phyloP scores from a whole-genome alignment of 768 basidiomycete species.

The Brasilioporus rufonigricans region DNA sequence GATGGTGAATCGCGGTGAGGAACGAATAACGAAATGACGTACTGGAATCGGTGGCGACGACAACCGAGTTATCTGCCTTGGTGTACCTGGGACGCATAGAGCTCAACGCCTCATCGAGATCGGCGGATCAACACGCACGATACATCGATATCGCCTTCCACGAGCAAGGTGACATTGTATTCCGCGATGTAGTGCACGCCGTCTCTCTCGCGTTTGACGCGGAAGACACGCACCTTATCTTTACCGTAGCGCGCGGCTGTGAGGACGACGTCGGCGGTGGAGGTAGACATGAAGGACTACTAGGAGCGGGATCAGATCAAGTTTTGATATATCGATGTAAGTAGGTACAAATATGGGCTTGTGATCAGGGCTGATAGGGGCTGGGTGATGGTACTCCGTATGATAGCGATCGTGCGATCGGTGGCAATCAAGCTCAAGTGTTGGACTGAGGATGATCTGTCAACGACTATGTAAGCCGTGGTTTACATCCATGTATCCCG shows the following conservation, averaged over 20 bases:
- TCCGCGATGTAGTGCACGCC: slow-evolving; percentile 74
- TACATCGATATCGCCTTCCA: slow-evolving; percentile 81
- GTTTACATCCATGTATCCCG: too few species aligned
- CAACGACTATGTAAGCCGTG: too few species aligned
- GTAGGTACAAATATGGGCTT: neutral
- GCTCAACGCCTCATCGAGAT: neutral
- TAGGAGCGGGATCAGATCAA: slow-evolving; percentile 12
- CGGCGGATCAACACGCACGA: slow-evolving; percentile 45
- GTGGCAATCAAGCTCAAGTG: too few species aligned
- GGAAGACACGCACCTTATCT: slow-evolving; percentile 81
- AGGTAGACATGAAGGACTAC: slow-evolving; percentile 18
- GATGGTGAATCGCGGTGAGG: neutral
- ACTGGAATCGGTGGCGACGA: slow-evolving; percentile 94
- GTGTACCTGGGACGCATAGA: slow-evolving; percentile 58
- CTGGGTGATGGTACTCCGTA: too few species aligned
- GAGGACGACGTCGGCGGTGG: slow-evolving; percentile 29
- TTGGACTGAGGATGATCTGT: too few species aligned
- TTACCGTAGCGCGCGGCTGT: slow-evolving; percentile 77
- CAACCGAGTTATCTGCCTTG: slow-evolving; percentile 79
- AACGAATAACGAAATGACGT: slow-evolving; percentile 25
- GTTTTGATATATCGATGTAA: neutral
- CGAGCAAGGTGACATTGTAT: slow-evolving; percentile 74
- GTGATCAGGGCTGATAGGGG: neutral
- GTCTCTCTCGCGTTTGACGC: slow-evolving; percentile 67
- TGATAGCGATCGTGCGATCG: too few species aligned